Conservation (phyloP, 2,329 filamentous ascomycete genomes). For the Escovopsis weberi region DNA sequence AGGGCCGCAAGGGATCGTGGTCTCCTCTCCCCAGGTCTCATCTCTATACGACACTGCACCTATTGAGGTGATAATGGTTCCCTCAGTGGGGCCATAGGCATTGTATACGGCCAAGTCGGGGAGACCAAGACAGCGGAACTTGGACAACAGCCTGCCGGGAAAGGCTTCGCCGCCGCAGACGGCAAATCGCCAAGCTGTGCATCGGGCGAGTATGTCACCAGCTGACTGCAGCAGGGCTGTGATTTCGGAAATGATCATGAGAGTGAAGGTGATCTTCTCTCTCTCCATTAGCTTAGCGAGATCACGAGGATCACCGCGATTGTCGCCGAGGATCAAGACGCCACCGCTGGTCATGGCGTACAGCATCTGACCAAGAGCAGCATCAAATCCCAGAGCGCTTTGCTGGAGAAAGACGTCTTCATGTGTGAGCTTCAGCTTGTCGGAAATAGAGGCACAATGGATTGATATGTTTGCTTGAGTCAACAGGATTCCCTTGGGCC, state of each 20-base stretch:
- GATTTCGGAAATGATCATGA: background rate
- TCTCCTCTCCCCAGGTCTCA: background rate
- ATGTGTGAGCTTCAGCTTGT: constrained; percentile 27
- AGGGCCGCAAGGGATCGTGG: background rate
- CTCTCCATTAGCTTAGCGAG: background rate
- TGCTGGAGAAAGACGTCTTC: constrained; percentile 24
- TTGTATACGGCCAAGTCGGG: background rate
- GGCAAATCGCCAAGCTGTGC: background rate
- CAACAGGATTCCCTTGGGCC: constrained; percentile 25
- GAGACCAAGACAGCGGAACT: background rate
- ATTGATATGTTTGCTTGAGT: background rate
- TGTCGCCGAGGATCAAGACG: background rate
- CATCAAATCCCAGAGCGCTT: background rate
- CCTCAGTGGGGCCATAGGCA: background rate
- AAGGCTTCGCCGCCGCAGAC: background rate
- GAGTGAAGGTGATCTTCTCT: background rate
- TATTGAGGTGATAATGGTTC: background rate
- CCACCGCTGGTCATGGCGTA: background rate
- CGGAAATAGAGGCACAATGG: constrained; percentile 7
- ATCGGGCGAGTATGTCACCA: background rate
- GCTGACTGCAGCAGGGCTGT: background rate
- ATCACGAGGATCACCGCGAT: background rate
- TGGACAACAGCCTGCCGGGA: background rate
- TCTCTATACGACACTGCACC: background rate
- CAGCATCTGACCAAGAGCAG: background rate